Percentiles rank a stretch among this genome's conserved stretches.
phyloP scores from a whole-genome alignment of 176 grass and related monocot genomes.

The Lolium rigidum region DNA sequence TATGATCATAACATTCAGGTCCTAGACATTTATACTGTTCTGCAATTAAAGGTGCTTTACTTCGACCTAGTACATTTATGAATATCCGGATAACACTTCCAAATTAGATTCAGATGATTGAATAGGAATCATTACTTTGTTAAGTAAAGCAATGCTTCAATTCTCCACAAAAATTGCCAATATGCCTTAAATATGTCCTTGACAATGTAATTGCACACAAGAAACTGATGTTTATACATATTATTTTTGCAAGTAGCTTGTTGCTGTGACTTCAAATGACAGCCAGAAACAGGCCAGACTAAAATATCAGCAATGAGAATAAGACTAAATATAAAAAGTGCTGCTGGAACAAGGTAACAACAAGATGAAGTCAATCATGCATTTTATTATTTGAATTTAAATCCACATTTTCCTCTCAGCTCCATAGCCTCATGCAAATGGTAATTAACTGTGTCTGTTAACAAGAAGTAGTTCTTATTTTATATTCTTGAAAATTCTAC shows the following conservation, averaged over 20 bases:
- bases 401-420: background rate
- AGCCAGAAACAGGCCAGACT: background rate
- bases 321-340: background rate
- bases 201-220: background rate
- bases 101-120: slow-evolving; percentile 7
- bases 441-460: slow-evolving; percentile 17
- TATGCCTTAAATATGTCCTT: background rate
- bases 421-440: slow-evolving; percentile 22
- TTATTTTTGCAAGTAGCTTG: slow-evolving; percentile 2
- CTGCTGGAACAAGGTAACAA: background rate
- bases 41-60: background rate
- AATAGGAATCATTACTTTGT: background rate
- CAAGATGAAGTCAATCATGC: slow-evolving; percentile 1
- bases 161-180: too few species aligned
- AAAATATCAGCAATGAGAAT: background rate
- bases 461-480: slow-evolving; percentile 14
- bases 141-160: background rate
- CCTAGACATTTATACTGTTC: slow-evolving; percentile 5
- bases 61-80: background rate
- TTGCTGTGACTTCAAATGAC: slow-evolving; percentile 10
- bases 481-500: background rate
- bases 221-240: background rate
- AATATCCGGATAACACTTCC: background rate
- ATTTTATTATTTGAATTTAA: slow-evolving; percentile 24
- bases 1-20: slow-evolving; percentile 16